These are phyloP conservation scores for Thalassiosira sp. DNA, from an alignment of 352 stramenopile genomes.

Conservation along the genomic window DNA sequence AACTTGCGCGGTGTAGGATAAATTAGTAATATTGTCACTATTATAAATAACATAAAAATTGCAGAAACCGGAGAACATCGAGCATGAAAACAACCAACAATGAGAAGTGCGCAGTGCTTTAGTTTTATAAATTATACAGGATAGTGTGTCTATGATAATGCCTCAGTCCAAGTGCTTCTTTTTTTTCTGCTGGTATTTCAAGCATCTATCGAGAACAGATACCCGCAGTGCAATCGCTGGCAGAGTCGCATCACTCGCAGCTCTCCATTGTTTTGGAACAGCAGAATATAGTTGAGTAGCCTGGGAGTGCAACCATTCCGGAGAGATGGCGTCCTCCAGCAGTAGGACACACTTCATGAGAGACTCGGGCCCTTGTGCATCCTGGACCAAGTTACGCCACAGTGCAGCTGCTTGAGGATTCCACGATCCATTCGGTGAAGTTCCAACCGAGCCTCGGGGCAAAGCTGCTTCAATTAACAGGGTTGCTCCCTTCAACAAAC, in stretches of 20 bases:
- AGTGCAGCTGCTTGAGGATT: slow-evolving; percentile 56
- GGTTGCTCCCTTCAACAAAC: slow-evolving; percentile 71
- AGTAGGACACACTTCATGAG: slow-evolving; percentile 77
- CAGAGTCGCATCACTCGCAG: slow-evolving; percentile 70
- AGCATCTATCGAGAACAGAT: slow-evolving; percentile 70
- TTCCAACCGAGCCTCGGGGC: slow-evolving; percentile 72
- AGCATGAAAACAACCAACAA: no score
- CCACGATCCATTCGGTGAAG: slow-evolving; percentile 64
- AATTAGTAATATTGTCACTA: no score
- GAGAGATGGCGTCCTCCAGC: slow-evolving; percentile 77
- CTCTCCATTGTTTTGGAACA: slow-evolving; percentile 73
- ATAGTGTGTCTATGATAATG: no score
- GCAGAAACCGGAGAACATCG: no score
- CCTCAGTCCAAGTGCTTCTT: slow-evolving; percentile 12
- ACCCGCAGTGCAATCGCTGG: slow-evolving; percentile 73
- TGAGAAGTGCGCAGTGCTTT: no score
- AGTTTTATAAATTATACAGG: no score
- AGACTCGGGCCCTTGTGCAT: slow-evolving; percentile 61
- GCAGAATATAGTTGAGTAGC: slow-evolving; percentile 67
- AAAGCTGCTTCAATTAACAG: slow-evolving; percentile 80
- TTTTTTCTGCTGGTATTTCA: slow-evolving; percentile 69
- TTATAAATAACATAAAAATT: no score
- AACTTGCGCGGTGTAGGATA: slow-evolving; percentile 59
- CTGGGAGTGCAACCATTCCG: slow-evolving; percentile 73
- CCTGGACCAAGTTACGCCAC: slow-evolving; percentile 73